Evolutionary conservation across 2,329 filamentous ascomycete genomes (phyloP), one percentile per base, ranked within the genome.

Genomic region (Phoma sp.): DNA sequence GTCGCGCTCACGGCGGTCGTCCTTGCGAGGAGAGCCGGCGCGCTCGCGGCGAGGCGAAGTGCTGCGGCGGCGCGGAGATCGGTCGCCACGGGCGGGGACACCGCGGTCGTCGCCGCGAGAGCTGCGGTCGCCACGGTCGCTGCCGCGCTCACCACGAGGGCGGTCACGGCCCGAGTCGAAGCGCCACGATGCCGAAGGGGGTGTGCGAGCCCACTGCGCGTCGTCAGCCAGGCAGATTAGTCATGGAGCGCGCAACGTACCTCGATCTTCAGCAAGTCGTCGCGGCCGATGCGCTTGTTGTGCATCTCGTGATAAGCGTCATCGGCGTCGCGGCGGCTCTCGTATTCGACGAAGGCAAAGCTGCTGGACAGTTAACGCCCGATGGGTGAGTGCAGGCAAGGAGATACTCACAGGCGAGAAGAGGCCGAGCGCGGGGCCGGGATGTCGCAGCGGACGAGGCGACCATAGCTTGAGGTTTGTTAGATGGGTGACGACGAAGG

Each of bases 221-320:
- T 43, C 38, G 59, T 73, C 52, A 71, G 69, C 38, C 45, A 50
- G 43, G 52, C 25, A 21, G 37, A 32, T 50, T 43, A 41, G 37
- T 15, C 22, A 13, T 15, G 32, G 24, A 21, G 32, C 10, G 27
- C n/a, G 36, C 27, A 50, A 51, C 85, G 66, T 80, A 96, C 95
- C 86, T 99, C 95, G 65, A 99, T 98, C 82, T 99, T 99, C 80
- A 99, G 77, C 57, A 96, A 81, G 72, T 99, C 95, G 74, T 99
- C 95, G 61, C 94, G 89, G 43, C 92, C 93, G 68, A 99, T 92
- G 65, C 94, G 92, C 86, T 97, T 97, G 83, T 98, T 98, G 76
- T 99, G 95, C 95, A 99, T 99, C 81, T 99, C 95, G 77, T 99
- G 92, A 76, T 99, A 99, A 43, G 95, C 95, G 81, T 99, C 95